Evolutionary conservation across 202 grass and related monocot species (phyloP), one percentile per base, ranked within the genome.

Genomic region (Dendrocalamus latiflorus): DNA sequence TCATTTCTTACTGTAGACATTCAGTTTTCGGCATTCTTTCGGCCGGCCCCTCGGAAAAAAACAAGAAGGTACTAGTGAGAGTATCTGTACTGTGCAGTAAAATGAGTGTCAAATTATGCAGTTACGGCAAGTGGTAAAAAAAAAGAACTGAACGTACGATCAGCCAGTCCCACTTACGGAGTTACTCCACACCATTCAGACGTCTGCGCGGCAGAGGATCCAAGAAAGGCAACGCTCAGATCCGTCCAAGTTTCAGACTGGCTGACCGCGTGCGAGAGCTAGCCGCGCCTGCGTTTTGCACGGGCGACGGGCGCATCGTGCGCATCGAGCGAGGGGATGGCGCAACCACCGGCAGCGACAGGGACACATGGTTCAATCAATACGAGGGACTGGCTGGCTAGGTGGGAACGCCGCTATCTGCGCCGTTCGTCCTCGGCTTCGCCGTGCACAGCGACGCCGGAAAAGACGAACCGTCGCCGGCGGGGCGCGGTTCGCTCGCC

Each of bases 261-360:
- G n/a, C n/a, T n/a, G n/a, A n/a, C n/a, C n/a, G n/a, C n/a, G n/a
- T n/a, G 33, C 21, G 3, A 11, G 16, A 45, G 53, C 8, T 6
- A 36, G 13, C 39, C 1, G 9, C 11, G 6, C 28, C 38, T 18
- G 16, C 11, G 67, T 72, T 14, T 79, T 67, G 62, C 34, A 68
- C 63, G 5, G 17, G 63, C 51, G 50, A 58, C 65, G 81, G 42
- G 4, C 43, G 0, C 66, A 36, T 53, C 49, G 60, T 25, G 4
- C 18, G 41, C 51, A 43, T 39, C 77, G 77, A 25, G 6, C 61
- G 67, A 79, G 20, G 28, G 18, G 81, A 84, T 44, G 81, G 86
- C 75, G 79, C 85, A 82, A 82, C 78, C 63, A 87, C 78, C 78
- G 4, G 9, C n/a, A n/a, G n/a, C n/a, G n/a, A n/a, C n/a, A n/a